Evolutionary conservation across 352 stramenopile species (phyloP), one percentile per base, ranked within the genome.

Genomic region (Globisporangium megalacanthum): DNA sequence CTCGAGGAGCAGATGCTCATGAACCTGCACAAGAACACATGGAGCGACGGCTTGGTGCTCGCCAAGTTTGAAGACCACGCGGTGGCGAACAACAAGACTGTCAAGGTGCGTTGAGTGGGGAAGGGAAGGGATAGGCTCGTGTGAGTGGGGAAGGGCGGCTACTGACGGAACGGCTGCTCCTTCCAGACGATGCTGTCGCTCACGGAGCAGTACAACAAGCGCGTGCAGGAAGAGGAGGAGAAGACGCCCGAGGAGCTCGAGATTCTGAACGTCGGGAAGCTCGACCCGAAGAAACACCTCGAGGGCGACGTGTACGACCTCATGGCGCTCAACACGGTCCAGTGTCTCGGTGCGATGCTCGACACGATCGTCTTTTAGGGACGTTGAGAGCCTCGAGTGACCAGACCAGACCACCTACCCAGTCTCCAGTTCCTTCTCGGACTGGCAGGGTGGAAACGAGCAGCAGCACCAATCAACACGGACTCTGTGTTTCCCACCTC

Each of bases 1-100:
- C 81, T 99, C 6, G 97, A 99, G 73, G 96, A 99, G 75, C 96
- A 99, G 75, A 99, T 99, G 96, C 85, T 99, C 14, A 98, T 98
- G 89, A 99, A 99, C 75, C 69, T 99, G 55, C 90, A 99, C 83
- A 98, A 98, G 66, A 96, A 96, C 57, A 95, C 97, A 61, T 99
- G 97, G 97, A 98, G 95, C 49, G 77, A 92, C 33, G 96, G 96
- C 1, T 78, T 99, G 8, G 90, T 97, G 52, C 79, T 99, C 5
- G 73, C 93, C 51, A 87, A 91, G 58, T 99, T 99, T 69, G 96
- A 99, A 70, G 88, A 98, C 58, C 94, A 98, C 72, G 79, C 97
- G 49, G 68, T 77, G 48, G 83, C 88, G 36, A 98, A 98, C 63
- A 88, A 98, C 69, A 85, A 88, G 51, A 87, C 92, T 17, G 86